Base-by-base conservation (phyloP, 2,329 filamentous ascomycete genomes). In the Aspergillus aculeatus region DNA sequence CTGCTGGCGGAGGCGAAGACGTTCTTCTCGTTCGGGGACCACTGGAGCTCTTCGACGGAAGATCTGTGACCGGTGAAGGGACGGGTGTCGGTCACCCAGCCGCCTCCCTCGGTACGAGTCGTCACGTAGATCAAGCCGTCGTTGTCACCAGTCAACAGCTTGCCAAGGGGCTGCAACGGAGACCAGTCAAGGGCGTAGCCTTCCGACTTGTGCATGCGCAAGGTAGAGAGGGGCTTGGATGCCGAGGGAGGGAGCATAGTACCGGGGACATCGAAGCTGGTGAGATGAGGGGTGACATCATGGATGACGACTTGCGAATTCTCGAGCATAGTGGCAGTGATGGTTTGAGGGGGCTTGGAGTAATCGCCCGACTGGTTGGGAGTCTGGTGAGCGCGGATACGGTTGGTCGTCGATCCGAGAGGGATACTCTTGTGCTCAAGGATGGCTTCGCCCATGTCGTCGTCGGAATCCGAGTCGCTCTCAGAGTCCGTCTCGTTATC, bases 111-210 rank as follows among this genome's bases (percentile, higher is more conserved):
- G 54, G 89, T 93, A 59, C 91, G 85, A 7, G 91, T 92, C 1
- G 94, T 97, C 61, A 88, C 83, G 77, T 92, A 98, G 73, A 99
- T 97, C 62, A 89, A 82, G 60, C 95, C 95, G 66, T 93, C 84
- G 72, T 93, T 92, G 77, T 99, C 95, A 64, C 95, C 95, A 0
- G 94, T 97, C 50, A 96, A 79, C 3, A 99, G 86, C 77, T 94
- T 95, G 60, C 93, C 93, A 50, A 88, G 84, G 0, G 92, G 86
- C 50, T 91, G 84, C 10, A 91, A 75, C 1, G 92, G 90, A 26
- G 93, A 96, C 95, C 95, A 99, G 78, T 97, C 95, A n/a, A 99
- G 78, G 0, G 92, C 95, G 75, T 98, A 99, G 52, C 95, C 95
- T 81, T 99, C 95, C 12, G 87, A 81, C 79, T 93, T 94, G 84